Evolutionary conservation across 1,284 basidiomycete genomes (phyloP).

Genomic region (Boletus mariae): DNA sequence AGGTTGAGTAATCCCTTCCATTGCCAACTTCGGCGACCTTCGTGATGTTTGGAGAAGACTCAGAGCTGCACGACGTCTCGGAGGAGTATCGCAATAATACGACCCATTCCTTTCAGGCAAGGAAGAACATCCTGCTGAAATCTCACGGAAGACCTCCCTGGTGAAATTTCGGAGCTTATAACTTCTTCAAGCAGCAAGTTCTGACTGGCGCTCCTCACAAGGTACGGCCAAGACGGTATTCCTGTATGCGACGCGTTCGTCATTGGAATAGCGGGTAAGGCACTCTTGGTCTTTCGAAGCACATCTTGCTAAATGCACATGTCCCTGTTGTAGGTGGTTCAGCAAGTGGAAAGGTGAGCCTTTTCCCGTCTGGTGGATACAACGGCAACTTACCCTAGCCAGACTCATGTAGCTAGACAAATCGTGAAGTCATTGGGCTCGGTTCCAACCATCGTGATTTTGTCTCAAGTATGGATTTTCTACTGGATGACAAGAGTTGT

Average conservation of each 20-base stretch:
- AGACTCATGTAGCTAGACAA: constrained; percentile 91
- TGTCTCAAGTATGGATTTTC: constrained; percentile 63
- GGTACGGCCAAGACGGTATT: constrained; percentile 74
- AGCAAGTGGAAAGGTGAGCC: constrained; percentile 85
- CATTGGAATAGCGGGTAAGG: constrained; percentile 85
- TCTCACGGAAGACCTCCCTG: constrained; percentile 82
- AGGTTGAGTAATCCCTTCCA: constrained; percentile 1
- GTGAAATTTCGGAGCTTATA: constrained; percentile 39
- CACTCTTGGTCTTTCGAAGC: constrained; percentile 38
- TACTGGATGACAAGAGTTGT: not conserved
- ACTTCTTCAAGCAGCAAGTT: constrained; percentile 2
- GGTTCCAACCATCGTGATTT: constrained; percentile 84
- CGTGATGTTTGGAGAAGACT: constrained; percentile 30
- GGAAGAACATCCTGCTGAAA: constrained; percentile 78
- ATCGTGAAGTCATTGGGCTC: constrained; percentile 80
- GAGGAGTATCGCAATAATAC: constrained; percentile 18
- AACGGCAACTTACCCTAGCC: constrained; percentile 14
- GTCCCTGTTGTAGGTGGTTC: constrained; percentile 62
- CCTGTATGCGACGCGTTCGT: constrained; percentile 80
- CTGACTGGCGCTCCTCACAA: constrained; percentile 30
- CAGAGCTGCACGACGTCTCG: constrained; percentile 18
- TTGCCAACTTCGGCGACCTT: not conserved
- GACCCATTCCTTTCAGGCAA: constrained; percentile 24
- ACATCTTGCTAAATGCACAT: constrained; percentile 11
- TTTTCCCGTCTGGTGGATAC: not conserved